Conservation (phyloP, 441 rosid genomes). For the Isatis lusitanica region DNA sequence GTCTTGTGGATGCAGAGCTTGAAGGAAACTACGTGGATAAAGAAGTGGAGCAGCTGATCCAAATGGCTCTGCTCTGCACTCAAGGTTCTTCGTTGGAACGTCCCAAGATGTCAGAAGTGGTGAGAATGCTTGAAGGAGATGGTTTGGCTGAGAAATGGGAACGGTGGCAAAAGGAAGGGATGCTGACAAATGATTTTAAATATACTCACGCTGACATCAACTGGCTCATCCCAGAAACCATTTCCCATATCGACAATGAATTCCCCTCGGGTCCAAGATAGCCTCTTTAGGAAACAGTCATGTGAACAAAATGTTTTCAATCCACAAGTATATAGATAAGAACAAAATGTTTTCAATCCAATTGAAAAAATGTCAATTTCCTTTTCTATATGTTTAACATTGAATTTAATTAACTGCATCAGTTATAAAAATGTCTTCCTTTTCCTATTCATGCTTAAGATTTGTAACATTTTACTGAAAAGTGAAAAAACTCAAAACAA, state of each 20-base stretch:
- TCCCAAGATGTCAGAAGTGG: constrained; percentile 79
- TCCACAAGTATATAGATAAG: no score
- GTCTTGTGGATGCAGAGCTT: constrained; percentile 60
- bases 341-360: no score
- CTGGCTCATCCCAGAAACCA: constrained; percentile 52
- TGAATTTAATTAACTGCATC: no score
- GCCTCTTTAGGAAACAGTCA: no score
- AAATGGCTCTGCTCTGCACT: constrained; percentile 73
- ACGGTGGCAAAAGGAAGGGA: constrained; percentile 67
- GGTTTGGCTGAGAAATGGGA: constrained; percentile 79
- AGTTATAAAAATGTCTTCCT: no score
- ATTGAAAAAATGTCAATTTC: no score
- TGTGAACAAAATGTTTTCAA: no score
- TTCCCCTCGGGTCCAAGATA: constrained; percentile 57
- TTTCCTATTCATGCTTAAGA: no score
- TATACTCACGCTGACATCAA: constrained; percentile 37
- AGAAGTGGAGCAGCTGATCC: constrained; percentile 69
- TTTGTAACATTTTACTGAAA: no score
- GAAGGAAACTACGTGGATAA: constrained; percentile 47
- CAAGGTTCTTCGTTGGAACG: constrained; percentile 62
- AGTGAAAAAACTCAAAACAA: no score
- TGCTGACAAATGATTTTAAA: constrained; percentile 42
- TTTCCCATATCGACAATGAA: constrained; percentile 51
- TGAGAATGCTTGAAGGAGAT: constrained; percentile 75
- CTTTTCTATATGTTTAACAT: no score